Evolutionary conservation across 2,329 filamentous ascomycete genomes (phyloP).

Genomic region (Parascedosporium putredinis): DNA sequence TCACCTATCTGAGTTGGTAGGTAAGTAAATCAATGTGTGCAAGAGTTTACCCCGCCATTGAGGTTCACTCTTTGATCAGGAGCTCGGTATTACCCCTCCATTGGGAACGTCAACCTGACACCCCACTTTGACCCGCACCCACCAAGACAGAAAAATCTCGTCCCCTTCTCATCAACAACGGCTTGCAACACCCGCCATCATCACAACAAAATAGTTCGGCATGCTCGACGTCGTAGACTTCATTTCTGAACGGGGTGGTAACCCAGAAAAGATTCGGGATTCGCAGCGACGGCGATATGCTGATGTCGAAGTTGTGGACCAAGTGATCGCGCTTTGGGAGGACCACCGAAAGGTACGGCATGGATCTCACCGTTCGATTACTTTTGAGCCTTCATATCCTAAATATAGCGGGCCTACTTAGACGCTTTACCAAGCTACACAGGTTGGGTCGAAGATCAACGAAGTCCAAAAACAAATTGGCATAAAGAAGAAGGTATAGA

Average conservation of each 20-base stretch:
- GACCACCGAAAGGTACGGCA: slow-evolving; percentile 63
- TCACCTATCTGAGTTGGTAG: too few relatives aligned
- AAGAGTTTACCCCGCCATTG: neutral
- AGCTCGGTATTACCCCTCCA: neutral
- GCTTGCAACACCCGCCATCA: neutral
- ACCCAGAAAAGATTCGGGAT: slow-evolving; percentile 85
- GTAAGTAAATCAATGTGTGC: too few relatives aligned
- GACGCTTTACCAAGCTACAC: slow-evolving; percentile 63
- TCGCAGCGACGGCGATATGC: slow-evolving; percentile 78
- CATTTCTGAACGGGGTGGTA: slow-evolving; percentile 76
- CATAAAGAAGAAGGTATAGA: slow-evolving; percentile 64
- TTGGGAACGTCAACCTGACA: neutral
- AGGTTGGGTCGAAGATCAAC: slow-evolving; percentile 79
- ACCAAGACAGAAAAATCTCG: neutral
- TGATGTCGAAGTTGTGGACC: slow-evolving; percentile 74
- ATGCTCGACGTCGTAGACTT: slow-evolving; percentile 76
- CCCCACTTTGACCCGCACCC: neutral
- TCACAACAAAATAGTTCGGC: slow-evolving; percentile 12
- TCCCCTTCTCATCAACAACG: neutral
- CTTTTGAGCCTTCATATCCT: too few relatives aligned
- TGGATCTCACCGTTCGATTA: neutral
- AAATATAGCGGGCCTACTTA: too few relatives aligned
- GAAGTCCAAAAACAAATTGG: slow-evolving; percentile 83
- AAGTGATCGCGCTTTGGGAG: slow-evolving; percentile 79
- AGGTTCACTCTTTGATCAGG: too few relatives aligned